Evolutionary conservation across 2,329 filamentous ascomycete genomes (phyloP).

Genomic region (Rhytidhysteron rufulum): DNA sequence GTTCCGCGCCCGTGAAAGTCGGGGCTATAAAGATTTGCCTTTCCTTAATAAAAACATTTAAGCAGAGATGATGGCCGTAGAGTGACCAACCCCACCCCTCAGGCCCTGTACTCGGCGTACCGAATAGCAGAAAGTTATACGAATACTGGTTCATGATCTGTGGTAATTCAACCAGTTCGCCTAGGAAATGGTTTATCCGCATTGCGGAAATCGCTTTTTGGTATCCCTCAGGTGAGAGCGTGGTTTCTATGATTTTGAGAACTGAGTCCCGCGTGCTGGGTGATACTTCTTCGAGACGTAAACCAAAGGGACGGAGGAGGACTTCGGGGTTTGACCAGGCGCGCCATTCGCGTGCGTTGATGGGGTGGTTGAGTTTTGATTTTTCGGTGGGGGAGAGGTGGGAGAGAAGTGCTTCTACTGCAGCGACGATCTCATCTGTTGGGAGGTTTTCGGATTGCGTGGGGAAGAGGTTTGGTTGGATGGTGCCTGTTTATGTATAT

Average conservation of each 20-base stretch:
- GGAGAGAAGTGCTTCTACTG: slow-evolving; percentile 46
- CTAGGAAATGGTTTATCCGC: slow-evolving; percentile 72
- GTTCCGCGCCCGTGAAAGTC: slow-evolving; percentile 77
- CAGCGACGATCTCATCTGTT: slow-evolving; percentile 54
- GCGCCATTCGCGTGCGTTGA: slow-evolving; percentile 69
- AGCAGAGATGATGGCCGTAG: slow-evolving; percentile 75
- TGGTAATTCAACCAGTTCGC: slow-evolving; percentile 60
- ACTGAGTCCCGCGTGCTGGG: slow-evolving; percentile 38
- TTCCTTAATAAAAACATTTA: slow-evolving; percentile 65
- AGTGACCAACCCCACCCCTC: slow-evolving; percentile 69
- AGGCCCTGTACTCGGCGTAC: slow-evolving; percentile 51
- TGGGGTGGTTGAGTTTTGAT: slow-evolving; percentile 52
- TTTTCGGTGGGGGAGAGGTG: slow-evolving; percentile 50
- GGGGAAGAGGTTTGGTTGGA: slow-evolving; percentile 53
- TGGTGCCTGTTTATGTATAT: slow-evolving; percentile 37
- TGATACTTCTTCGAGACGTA: slow-evolving; percentile 63
- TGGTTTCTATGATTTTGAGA: slow-evolving; percentile 53
- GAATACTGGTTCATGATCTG: slow-evolving; percentile 69
- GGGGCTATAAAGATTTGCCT: slow-evolving; percentile 66
- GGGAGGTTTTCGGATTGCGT: slow-evolving; percentile 62
- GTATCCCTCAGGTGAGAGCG: slow-evolving; percentile 68
- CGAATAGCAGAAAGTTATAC: slow-evolving; percentile 74
- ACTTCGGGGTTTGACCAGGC: slow-evolving; percentile 72
- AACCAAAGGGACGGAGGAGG: slow-evolving; percentile 62
- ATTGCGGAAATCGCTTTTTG: slow-evolving; percentile 65